Conservation (phyloP, 345 rosid genomes). For the Arabidopsis thaliana region TAIR10.1 NC_003071.7:14039501-14040000, state of each 20-base stretch:
- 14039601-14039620: conserved; percentile 72
- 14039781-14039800: conserved; percentile 41
- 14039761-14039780: conserved; percentile 30
- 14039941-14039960: conserved; percentile 75
- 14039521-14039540: conserved; percentile 76
- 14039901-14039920: conserved; percentile 71
- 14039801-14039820: conserved; percentile 47
- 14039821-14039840: conserved; percentile 73
- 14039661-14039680: conserved; percentile 92
- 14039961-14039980: conserved; percentile 62
- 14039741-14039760: conserved; percentile 51
- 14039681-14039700: conserved; percentile 84
- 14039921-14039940: conserved; percentile 73
- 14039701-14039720: conserved; percentile 75
- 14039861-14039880: conserved; percentile 85
- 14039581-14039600: conserved; percentile 54
- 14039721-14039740: conserved; percentile 78
- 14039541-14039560: conserved; percentile 97
- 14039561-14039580: conserved; percentile 83
- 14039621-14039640: conserved; percentile 75
- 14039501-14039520: conserved; percentile 77
- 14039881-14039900: conserved; percentile 74
- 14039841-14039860: conserved; percentile 96
- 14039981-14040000: conserved; percentile 55
- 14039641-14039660: conserved; percentile 86